These are phyloP conservation scores for Pulveroboletus frians DNA, from an alignment of 768 basidiomycete genomes.

Conservation along the genomic window DNA sequence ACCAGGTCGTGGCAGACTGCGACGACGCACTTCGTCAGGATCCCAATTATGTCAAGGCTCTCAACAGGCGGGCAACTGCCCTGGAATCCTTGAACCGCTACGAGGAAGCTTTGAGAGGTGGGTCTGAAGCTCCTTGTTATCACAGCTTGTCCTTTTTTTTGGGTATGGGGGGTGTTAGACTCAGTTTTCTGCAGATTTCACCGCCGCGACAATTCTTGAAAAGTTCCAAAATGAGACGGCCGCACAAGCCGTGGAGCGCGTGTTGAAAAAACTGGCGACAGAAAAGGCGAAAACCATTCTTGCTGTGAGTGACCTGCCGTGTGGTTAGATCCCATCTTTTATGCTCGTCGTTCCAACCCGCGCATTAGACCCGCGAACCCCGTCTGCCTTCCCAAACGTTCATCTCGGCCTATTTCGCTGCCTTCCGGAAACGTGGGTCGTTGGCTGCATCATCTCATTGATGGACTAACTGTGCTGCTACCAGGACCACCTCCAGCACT, in stretches of 20 bases:
- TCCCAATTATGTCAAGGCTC: constrained; percentile 78
- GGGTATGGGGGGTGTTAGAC: neutral
- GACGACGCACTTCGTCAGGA: constrained; percentile 84
- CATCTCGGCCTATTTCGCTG: constrained; percentile 92
- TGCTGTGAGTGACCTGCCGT: constrained; percentile 37
- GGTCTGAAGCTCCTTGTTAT: constrained; percentile 13
- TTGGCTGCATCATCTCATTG: neutral
- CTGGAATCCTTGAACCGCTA: constrained; percentile 69
- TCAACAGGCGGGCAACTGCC: constrained; percentile 86
- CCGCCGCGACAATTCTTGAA: constrained; percentile 93
- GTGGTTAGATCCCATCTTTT: neutral
- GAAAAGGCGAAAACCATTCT: constrained; percentile 72
- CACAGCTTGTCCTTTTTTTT: neutral
- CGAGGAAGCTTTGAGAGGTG: constrained; percentile 78
- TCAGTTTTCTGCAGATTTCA: constrained; percentile 61
- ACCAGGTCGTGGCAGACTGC: constrained; percentile 83
- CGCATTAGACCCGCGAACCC: constrained; percentile 56
- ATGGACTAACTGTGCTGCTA: neutral
- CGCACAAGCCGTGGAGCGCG: constrained; percentile 82
- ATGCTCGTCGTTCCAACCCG: neutral
- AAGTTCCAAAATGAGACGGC: constrained; percentile 82
- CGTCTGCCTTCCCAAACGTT: constrained; percentile 87
- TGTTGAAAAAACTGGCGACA: constrained; percentile 75
- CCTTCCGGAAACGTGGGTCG: constrained; percentile 80
- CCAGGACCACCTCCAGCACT: constrained; percentile 63